Percentiles rank a stretch among this genome's conserved stretches.
These are phyloP conservation scores for Mucor lusitanicus DNA, from an alignment of 371 early-diverging fungal genomes.

Conservation along the genomic window DNA sequence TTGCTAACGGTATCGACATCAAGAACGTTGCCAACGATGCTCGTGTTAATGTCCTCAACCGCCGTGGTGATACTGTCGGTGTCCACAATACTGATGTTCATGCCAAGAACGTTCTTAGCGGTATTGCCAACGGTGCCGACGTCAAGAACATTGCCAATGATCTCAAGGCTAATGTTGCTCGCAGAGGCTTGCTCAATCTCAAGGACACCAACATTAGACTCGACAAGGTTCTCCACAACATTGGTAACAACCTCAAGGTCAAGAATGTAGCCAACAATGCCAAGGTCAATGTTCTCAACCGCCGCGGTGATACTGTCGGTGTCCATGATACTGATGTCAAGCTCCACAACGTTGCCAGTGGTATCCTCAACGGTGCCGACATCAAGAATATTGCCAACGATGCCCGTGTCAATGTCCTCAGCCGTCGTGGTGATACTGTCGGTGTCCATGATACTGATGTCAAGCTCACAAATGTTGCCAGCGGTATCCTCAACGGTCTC, in stretches of 20 bases:
- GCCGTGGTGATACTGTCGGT: neutral
- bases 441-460: neutral
- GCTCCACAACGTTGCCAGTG: neutral
- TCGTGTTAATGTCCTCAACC: neutral
- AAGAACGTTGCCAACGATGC: neutral
- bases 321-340: neutral
- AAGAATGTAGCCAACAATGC: neutral
- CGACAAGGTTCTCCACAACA: neutral
- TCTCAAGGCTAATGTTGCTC: neutral
- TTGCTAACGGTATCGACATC: neutral
- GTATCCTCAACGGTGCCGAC: neutral
- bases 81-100: neutral
- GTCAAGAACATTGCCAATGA: neutral
- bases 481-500: constrained; percentile 1
- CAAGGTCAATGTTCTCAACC: neutral
- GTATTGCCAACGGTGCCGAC: neutral
- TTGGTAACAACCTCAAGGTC: constrained; percentile 1
- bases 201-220: neutral
- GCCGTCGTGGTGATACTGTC: neutral
- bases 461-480: neutral
- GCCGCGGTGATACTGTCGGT: neutral
- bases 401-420: neutral
- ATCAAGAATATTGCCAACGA: neutral
- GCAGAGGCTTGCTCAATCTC: neutral
- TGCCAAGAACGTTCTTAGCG: neutral